phyloP scores from a whole-genome alignment of 345 rosid species.

The Citrus sp. region DNA sequence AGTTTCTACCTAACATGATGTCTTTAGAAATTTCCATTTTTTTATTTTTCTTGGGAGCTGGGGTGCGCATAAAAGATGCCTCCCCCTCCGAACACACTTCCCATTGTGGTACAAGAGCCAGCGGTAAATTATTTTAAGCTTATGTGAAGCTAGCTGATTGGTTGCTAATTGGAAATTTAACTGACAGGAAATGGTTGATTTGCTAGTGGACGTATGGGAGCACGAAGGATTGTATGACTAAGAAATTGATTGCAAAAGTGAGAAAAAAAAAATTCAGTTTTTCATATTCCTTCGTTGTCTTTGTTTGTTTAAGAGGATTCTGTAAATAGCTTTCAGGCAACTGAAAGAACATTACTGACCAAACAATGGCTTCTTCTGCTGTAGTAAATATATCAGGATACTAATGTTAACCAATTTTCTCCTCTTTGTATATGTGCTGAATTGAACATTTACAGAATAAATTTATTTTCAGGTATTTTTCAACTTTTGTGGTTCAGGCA shows the following conservation, averaged over 20 bases:
- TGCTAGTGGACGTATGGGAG: conserved; percentile 51
- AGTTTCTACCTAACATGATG: conserved; percentile 15
- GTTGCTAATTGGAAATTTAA: conserved; percentile 3
- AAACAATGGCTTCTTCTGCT: not conserved
- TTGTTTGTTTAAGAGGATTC: not conserved
- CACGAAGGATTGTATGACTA: conserved; percentile 27
- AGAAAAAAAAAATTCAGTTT: not conserved
- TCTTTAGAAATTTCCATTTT: not conserved
- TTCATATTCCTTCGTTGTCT: not conserved
- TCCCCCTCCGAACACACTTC: not conserved
- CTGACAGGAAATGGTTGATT: conserved; percentile 56
- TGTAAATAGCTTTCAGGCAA: conserved; percentile 20
- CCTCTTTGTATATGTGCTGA: not conserved
- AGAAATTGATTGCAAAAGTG: conserved; percentile 2
- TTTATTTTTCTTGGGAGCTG: not conserved
- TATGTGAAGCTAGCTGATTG: not conserved
- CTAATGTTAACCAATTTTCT: not conserved
- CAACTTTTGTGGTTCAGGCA: too few relatives aligned
- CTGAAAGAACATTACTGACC: not conserved
- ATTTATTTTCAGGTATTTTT: not conserved
- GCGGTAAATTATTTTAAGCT: not conserved
- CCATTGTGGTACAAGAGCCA: not conserved
- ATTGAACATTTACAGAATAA: not conserved
- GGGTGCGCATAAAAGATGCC: not conserved
- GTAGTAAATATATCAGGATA: not conserved